Base-by-base conservation (phyloP, 1,284 basidiomycete genomes). In the Stereum hirsutum region DNA sequence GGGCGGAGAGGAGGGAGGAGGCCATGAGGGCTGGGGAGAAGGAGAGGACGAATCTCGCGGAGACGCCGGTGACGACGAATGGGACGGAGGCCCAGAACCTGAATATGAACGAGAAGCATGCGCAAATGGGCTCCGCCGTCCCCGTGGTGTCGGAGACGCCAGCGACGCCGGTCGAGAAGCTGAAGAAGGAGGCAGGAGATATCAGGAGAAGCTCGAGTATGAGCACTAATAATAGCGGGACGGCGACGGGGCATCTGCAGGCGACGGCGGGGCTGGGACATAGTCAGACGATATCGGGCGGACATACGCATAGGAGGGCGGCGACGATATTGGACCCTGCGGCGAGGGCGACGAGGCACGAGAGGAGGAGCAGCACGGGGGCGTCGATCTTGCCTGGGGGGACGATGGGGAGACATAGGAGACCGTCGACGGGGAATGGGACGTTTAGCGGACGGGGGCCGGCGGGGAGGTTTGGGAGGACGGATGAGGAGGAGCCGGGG, bases 361-460 rank as follows among this genome's bases (percentile, higher is more conserved):
- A 89, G 51, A 66, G 89, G 51, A 66, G 89, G 50, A 86, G 84
- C 54, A 86, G 81, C 53, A 81, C 80, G 0, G 79, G 84, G 15
- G 81, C 71, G 14, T 72, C 76, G 30, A 60, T 85, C 34, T 64
- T 81, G 37, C 58, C 57, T 33, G 75, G 72, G 12, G 76, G 76
- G 4, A 76, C 78, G 3, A 70, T 84, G 46, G 79, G 80, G 14
- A 66, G 82, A 4, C 73, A 75, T 59, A 67, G 81, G 21, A 64
- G 85, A 47, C 81, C 78, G 14, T 83, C 78, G 45, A 82, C 75
- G 27, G 78, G 76, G 19, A 75, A 72, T 50, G 66, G 72, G 32
- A 60, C 58, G 12, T 45, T 50, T 4, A 54, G 54, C 25, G 56
- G 62, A 7, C 59, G 68, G 43, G 14, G 37, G 37, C 68, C 72